Percentiles rank a stretch among this genome's conserved stretches.
Conservation (phyloP, 2,329 filamentous ascomycete species). For the Elsinoe fawcettii region DNA sequence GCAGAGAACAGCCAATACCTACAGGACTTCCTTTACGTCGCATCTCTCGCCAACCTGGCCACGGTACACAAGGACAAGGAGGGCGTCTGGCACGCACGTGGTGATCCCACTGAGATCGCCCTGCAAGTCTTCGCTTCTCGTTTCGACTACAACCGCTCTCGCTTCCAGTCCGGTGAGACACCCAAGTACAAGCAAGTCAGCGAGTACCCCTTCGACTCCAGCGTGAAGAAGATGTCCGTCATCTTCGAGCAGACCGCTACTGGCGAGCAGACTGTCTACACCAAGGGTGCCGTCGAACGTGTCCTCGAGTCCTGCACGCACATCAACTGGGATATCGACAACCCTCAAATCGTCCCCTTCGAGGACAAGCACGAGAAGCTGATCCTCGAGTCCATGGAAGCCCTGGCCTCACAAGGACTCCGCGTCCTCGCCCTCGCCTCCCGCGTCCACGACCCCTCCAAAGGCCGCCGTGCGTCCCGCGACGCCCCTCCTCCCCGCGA, state of each 20-base stretch:
- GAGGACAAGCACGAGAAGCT: conserved; percentile 45
- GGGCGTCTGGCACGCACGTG: conserved; percentile 56
- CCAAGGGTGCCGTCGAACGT: conserved; percentile 63
- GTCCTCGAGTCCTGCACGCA: conserved; percentile 56
- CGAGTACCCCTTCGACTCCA: conserved; percentile 67
- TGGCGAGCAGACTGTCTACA: conserved; percentile 43
- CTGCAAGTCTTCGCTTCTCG: conserved; percentile 66
- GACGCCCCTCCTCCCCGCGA: conserved; percentile 46
- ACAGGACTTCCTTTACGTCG: conserved; percentile 49
- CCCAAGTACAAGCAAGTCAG: conserved; percentile 52
- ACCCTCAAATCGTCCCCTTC: conserved; percentile 35
- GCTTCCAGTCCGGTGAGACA: conserved; percentile 43
- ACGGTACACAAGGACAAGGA: conserved; percentile 48
- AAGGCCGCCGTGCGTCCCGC: conserved; percentile 34
- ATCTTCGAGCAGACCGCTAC: conserved; percentile 47
- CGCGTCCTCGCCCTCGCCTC: conserved; percentile 61
- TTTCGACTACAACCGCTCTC: conserved; percentile 53
- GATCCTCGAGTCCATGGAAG: conserved; percentile 60
- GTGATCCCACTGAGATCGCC: conserved; percentile 65
- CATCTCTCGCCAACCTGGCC: conserved; percentile 59
- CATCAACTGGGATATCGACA: conserved; percentile 37
- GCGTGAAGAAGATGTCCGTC: conserved; percentile 69
- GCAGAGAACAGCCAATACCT: conserved; percentile 10
- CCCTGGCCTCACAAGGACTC: conserved; percentile 56
- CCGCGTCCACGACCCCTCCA: conserved; percentile 30